A percentile compares a stretch with the other conserved stretches of the same genome.
phyloP scores from a whole-genome alignment of 148 eudicot species.

The Silene latifolia region DNA sequence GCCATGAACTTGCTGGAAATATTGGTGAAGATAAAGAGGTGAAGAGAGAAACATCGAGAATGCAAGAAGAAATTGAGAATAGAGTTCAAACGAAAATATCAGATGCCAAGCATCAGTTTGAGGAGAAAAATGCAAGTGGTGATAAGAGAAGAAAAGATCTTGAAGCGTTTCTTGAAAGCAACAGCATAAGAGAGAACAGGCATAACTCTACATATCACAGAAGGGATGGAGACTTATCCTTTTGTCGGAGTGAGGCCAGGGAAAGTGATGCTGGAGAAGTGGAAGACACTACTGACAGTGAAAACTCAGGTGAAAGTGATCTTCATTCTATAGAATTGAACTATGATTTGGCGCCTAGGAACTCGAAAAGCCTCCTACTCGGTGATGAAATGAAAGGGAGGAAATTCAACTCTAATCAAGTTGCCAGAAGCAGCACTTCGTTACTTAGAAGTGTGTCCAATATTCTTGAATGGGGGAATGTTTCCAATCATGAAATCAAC shows the following conservation, averaged over 20 bases:
- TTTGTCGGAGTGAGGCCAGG: slow-evolving; percentile 35
- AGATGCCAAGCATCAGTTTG: slow-evolving; percentile 54
- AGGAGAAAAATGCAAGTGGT: slow-evolving; percentile 58
- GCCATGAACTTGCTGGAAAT: slow-evolving; percentile 61
- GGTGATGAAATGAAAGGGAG: not conserved
- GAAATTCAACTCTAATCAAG: slow-evolving; percentile 25
- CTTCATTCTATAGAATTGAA: slow-evolving; percentile 65
- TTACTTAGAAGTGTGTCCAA: slow-evolving; percentile 56
- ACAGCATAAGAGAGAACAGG: slow-evolving; percentile 37
- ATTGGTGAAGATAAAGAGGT: slow-evolving; percentile 53
- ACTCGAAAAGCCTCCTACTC: slow-evolving; percentile 17
- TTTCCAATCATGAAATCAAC: not conserved
- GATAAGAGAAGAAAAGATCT: slow-evolving; percentile 32
- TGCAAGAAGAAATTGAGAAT: slow-evolving; percentile 46
- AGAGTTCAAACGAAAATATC: slow-evolving; percentile 53
- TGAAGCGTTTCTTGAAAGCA: slow-evolving; percentile 46
- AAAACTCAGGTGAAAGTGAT: slow-evolving; percentile 59
- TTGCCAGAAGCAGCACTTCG: slow-evolving; percentile 52
- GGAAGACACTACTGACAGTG: slow-evolving; percentile 33
- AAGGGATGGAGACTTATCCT: slow-evolving; percentile 34
- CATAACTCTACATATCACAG: slow-evolving; percentile 26
- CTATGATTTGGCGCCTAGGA: slow-evolving; percentile 15
- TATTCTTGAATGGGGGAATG: slow-evolving; percentile 52
- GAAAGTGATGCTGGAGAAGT: slow-evolving; percentile 8
- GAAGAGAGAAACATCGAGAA: slow-evolving; percentile 45